phyloP scores from a whole-genome alignment of 768 basidiomycete genomes.

The Rhizopogon vulgaris region DNA sequence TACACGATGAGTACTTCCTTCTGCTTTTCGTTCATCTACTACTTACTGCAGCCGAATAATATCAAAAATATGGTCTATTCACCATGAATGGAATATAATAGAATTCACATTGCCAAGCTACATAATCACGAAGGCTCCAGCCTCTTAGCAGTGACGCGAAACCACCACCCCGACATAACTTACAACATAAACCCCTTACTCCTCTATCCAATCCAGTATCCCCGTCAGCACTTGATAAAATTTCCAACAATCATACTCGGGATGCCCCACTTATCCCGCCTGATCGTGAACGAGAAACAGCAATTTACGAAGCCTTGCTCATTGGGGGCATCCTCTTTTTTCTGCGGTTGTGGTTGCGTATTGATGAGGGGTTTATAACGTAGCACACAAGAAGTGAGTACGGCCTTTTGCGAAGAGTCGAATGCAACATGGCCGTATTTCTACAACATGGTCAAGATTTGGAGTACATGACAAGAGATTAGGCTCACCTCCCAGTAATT shows the following conservation, averaged over 20 bases:
- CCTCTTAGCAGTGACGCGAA: too few species aligned
- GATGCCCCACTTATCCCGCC: slow-evolving; percentile 79
- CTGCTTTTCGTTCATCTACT: too few species aligned
- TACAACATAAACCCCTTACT: neutral
- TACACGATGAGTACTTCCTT: too few species aligned
- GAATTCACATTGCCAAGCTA: too few species aligned
- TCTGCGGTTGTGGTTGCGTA: slow-evolving; percentile 24
- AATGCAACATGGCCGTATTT: slow-evolving; percentile 95
- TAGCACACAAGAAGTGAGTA: slow-evolving; percentile 86
- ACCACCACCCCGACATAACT: neutral
- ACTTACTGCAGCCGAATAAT: too few species aligned
- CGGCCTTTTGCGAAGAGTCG: slow-evolving; percentile 87
- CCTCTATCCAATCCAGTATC: neutral
- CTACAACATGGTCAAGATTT: slow-evolving; percentile 30
- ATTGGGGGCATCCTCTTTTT: slow-evolving; percentile 27
- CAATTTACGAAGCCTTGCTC: slow-evolving; percentile 81
- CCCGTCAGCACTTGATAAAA: slow-evolving; percentile 63
- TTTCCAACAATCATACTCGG: slow-evolving; percentile 90
- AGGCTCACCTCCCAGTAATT: slow-evolving; percentile 90
- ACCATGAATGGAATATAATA: slow-evolving; percentile 18
- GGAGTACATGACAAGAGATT: neutral
- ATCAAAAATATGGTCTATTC: too few species aligned
- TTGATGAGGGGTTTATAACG: slow-evolving; percentile 68
- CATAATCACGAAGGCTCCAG: too few species aligned
- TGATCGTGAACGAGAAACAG: slow-evolving; percentile 88